Percentiles rank a stretch among this genome's conserved stretches.
phyloP scores from a whole-genome alignment of 164 flowering plant genomes.

The Magnolia changhungtana region DNA sequence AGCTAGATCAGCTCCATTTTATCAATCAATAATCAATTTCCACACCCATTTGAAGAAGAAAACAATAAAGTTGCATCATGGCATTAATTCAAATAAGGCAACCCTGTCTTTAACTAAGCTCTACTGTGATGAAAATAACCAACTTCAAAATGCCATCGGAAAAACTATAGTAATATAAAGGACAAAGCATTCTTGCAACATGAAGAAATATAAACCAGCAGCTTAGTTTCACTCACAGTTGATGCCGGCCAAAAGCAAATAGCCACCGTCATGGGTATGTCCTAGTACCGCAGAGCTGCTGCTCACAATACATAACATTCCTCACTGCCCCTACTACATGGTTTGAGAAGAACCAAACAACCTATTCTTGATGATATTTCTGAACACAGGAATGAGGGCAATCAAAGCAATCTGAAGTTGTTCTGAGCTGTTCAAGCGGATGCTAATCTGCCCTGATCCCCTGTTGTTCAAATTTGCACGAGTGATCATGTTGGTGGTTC shows the following conservation, averaged over 20 bases:
- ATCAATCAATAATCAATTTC: neutral
- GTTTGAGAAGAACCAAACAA: conserved; percentile 35
- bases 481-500: conserved; percentile 57
- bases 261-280: conserved; percentile 1
- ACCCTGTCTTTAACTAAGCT: neutral
- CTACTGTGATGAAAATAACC: neutral
- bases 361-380: conserved; percentile 32
- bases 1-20: neutral
- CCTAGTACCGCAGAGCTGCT: conserved; percentile 25
- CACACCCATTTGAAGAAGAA: neutral
- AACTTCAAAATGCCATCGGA: neutral
- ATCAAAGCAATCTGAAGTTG: conserved; percentile 80
- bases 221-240: conserved; percentile 20
- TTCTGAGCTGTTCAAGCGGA: conserved; percentile 83
- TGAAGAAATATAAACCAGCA: conserved; percentile 14
- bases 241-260: neutral
- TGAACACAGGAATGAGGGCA: conserved; percentile 65
- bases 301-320: conserved; percentile 18
- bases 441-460: conserved; percentile 82
- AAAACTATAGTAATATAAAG: neutral
- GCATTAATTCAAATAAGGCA: neutral
- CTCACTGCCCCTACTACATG: conserved; percentile 43
- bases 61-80: neutral
- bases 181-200: neutral
- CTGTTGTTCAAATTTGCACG: conserved; percentile 82